A percentile compares a stretch with the other conserved stretches of the same genome.
phyloP scores from a whole-genome alignment of 345 rosid genomes.

The Melaleuca alternifolia region DNA sequence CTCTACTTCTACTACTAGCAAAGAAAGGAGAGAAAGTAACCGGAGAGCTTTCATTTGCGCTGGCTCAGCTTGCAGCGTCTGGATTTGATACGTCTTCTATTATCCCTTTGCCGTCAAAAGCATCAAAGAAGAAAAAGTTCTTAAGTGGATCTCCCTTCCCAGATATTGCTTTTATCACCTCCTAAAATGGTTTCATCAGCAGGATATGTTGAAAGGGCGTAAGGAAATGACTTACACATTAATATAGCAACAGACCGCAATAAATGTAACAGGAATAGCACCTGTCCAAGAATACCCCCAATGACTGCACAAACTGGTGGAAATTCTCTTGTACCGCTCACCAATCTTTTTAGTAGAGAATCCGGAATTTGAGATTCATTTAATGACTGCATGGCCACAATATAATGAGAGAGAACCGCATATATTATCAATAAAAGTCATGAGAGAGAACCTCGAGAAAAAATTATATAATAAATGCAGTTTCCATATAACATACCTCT shows the following conservation, averaged over 20 bases:
- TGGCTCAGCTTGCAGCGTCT: slow-evolving; percentile 4
- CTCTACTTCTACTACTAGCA: not conserved
- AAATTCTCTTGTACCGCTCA: slow-evolving; percentile 38
- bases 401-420: not conserved
- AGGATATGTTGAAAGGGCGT: not conserved
- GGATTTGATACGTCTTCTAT: slow-evolving; percentile 62
- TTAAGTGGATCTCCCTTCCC: slow-evolving; percentile 84
- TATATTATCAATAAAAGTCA: not conserved
- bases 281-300: slow-evolving; percentile 96
- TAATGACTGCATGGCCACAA: slow-evolving; percentile 32
- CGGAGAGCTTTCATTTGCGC: not conserved
- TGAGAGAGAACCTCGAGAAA: not conserved
- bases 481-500: slow-evolving; percentile 27
- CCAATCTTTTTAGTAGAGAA: slow-evolving; percentile 63
- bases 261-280: slow-evolving; percentile 6
- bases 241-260: not conserved
- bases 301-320: slow-evolving; percentile 90
- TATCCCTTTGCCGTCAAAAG: slow-evolving; percentile 77
- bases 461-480: not conserved
- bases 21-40: not conserved
- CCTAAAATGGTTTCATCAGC: slow-evolving; percentile 31
- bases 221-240: not conserved
- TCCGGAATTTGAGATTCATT: slow-evolving; percentile 53
- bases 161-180: slow-evolving; percentile 85
- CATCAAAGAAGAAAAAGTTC: slow-evolving; percentile 90